phyloP scores from a whole-genome alignment of 495 filamentous ascomycete genomes.

The Podospora comata region DNA sequence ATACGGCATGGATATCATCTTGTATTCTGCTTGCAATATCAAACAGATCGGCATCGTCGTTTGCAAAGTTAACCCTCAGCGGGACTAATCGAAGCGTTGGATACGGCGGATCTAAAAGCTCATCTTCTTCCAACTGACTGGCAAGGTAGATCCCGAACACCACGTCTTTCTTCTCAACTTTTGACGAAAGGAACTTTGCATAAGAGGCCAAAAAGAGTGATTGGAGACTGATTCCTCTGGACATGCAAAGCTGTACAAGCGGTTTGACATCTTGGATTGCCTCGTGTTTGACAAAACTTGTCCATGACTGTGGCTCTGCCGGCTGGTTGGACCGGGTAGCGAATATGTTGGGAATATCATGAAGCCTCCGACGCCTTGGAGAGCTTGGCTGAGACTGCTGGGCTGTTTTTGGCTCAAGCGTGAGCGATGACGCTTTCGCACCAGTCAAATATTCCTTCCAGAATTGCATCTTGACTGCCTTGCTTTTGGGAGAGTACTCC shows the following conservation, averaged over 20 bases:
- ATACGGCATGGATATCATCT: conserved; percentile 40
- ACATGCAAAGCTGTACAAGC: conserved; percentile 21
- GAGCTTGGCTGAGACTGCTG: background rate
- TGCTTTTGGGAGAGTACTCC: conserved; percentile 13
- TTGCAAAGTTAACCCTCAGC: conserved; percentile 28
- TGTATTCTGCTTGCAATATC: conserved; percentile 38
- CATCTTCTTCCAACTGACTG: conserved; percentile 33
- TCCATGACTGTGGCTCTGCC: conserved; percentile 1
- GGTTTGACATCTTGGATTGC: conserved; percentile 22
- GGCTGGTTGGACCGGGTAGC: background rate
- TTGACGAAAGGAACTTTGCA: conserved; percentile 24
- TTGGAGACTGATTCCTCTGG: conserved; percentile 38
- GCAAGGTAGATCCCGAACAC: conserved; percentile 48
- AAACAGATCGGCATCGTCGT: conserved; percentile 8
- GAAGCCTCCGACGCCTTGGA: background rate
- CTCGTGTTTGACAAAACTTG: conserved; percentile 13
- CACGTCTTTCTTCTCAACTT: conserved; percentile 17
- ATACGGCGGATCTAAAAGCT: conserved; percentile 24
- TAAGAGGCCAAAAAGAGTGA: conserved; percentile 45
- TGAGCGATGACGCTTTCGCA: background rate
- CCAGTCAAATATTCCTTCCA: conserved; percentile 54
- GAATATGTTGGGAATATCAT: background rate
- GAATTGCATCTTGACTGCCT: conserved; percentile 38
- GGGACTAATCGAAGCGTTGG: conserved; percentile 45
- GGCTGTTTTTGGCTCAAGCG: background rate